Base-by-base conservation (phyloP, 176 grass and related monocot species). In the Pharus latifolius region DNA sequence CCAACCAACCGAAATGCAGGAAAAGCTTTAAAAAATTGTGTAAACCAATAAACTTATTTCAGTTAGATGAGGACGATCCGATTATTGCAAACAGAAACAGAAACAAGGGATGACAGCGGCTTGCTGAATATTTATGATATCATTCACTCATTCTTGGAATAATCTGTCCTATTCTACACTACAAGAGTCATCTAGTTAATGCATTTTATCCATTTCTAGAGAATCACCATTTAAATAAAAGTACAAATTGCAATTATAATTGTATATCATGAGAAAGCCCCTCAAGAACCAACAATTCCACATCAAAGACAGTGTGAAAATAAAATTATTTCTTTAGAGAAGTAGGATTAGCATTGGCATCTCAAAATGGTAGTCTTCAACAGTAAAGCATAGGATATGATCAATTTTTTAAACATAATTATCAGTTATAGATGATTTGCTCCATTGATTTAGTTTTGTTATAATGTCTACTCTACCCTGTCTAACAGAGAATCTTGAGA, bases 401-500 rank as follows among this genome's bases (percentile, higher is more conserved):
- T 44, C 50, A 56, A 17, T 37, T 60, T 57, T 31, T 47, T 60
- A 42, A 26, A 60, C 1, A 25, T 16, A 70, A 28, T 7, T 70
- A 47, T 23, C 16, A 55, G 22, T 56, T 56, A 56, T 38, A 38
- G 4, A 35, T 68, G 54, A 23, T 35, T 69, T 67, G 27, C 22
- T 19, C 13, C 45, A 64, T 56, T 28, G 13, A 17, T 40, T n/a
- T 25, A 61, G 28, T 62, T 55, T 49, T 26, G 56, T 28, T 74
- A 47, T 20, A 52, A 10, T 61, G 53, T 54, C 9, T 61, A 61
- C 16, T 56, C 63, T 17, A 32, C 56, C 14, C 49, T 46, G n/a
- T 56, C 46, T 47, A 31, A 49, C 32, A 85, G 59, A 47, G 16
- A 73, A 62, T 20, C n/a, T 69, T 63, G 54, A 61, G 35, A 73